These are phyloP conservation scores for Hirsutella thompsonii DNA, from an alignment of 2,329 filamentous ascomycete genomes.

Conservation along the genomic window DNA sequence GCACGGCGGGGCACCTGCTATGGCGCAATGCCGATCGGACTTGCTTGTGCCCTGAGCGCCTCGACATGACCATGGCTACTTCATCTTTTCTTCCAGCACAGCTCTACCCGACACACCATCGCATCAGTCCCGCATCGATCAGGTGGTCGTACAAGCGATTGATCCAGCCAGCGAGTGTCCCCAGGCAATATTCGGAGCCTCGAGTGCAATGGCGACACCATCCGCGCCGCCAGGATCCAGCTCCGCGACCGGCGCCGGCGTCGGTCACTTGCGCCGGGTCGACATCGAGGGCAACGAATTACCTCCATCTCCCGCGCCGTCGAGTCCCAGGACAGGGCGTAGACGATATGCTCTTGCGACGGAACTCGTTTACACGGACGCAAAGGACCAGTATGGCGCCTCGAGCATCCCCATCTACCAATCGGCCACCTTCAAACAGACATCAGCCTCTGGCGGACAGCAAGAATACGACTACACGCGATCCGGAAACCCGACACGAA, in stretches of 20 bases:
- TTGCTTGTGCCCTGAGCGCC: no score
- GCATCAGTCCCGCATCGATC: no score
- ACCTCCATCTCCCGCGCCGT: conserved; percentile 85
- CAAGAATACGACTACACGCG: conserved; percentile 96
- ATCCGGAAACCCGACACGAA: conserved; percentile 91
- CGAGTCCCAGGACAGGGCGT: conserved; percentile 72
- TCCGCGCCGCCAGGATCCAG: not conserved
- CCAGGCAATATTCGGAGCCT: no score
- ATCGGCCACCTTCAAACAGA: conserved; percentile 96
- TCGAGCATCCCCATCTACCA: conserved; percentile 97
- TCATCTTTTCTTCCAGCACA: no score
- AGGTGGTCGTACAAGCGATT: no score
- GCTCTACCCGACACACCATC: not conserved
- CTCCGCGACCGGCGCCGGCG: not conserved
- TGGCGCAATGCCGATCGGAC: no score
- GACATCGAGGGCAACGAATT: conserved; percentile 76
- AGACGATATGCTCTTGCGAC: conserved; percentile 85
- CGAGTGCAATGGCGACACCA: not conserved
- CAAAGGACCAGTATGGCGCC: conserved; percentile 91
- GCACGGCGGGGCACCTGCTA: no score
- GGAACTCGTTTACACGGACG: conserved; percentile 91
- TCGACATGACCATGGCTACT: no score
- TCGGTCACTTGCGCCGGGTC: conserved; percentile 40
- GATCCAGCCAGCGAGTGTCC: no score
- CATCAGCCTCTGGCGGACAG: conserved; percentile 61